Evolutionary conservation across 164 flowering plant species (phyloP).

Genomic region (Cinnamomum chago): DNA sequence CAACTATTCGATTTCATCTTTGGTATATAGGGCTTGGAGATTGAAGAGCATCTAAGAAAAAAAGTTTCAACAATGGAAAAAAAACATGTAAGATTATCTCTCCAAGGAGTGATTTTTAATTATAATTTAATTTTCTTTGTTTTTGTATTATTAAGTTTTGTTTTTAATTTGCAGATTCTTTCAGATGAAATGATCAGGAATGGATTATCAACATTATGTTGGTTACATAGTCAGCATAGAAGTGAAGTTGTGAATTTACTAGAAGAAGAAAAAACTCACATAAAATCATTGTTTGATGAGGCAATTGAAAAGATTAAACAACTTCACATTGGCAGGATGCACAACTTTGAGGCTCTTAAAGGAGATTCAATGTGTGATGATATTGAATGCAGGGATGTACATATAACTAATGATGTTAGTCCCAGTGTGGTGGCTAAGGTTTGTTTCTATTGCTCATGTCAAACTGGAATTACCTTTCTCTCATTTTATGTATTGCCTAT

Average conservation of each 20-base stretch:
- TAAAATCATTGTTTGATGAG: slow-evolving; percentile 31
- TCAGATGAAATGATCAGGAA: slow-evolving; percentile 33
- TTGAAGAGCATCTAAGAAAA: slow-evolving; percentile 76
- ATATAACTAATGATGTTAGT: slow-evolving; percentile 36
- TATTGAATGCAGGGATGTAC: slow-evolving; percentile 66
- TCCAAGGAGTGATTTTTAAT: slow-evolving; percentile 2
- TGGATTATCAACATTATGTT: slow-evolving; percentile 39
- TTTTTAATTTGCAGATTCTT: slow-evolving; percentile 39
- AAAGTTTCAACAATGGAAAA: slow-evolving; percentile 54
- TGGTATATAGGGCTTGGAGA: slow-evolving; percentile 72
- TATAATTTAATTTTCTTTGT: not conserved
- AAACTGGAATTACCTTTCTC: not conserved
- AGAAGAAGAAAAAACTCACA: slow-evolving; percentile 42
- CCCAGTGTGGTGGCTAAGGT: slow-evolving; percentile 37
- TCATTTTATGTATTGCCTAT: not conserved
- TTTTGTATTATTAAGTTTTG: not conserved
- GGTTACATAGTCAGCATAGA: slow-evolving; percentile 46
- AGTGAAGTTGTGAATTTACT: slow-evolving; percentile 43
- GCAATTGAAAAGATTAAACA: slow-evolving; percentile 43
- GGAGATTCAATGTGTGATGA: slow-evolving; percentile 32
- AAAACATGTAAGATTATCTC: slow-evolving; percentile 46
- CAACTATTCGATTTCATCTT: not conserved
- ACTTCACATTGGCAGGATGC: slow-evolving; percentile 13
- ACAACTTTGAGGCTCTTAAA: slow-evolving; percentile 20
- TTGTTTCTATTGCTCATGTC: slow-evolving; percentile 5